Conservation (phyloP, 768 basidiomycete genomes). For the Botryobasidium botryosum region DNA sequence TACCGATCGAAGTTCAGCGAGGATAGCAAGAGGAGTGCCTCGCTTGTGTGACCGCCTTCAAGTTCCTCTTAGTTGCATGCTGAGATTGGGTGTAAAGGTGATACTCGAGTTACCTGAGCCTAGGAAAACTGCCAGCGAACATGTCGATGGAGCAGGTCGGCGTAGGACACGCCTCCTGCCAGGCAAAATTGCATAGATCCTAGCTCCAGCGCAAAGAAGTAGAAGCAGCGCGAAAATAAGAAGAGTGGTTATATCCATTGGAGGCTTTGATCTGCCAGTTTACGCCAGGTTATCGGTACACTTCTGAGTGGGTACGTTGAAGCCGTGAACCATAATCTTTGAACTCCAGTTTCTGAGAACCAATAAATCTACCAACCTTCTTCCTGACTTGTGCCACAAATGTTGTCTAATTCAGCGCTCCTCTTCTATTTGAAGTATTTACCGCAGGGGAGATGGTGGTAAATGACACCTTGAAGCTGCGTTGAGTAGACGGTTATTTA, state of each 20-base stretch:
- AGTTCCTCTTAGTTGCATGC: background rate
- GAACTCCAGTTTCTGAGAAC: too few relatives aligned
- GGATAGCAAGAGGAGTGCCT: conserved; percentile 58
- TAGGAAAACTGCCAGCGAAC: conserved; percentile 65
- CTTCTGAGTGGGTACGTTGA: too few relatives aligned
- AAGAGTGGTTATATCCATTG: background rate
- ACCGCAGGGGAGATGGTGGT: too few relatives aligned
- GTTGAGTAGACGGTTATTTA: too few relatives aligned
- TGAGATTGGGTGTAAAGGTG: conserved; percentile 7
- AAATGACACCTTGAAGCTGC: too few relatives aligned
- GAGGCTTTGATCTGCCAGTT: too few relatives aligned
- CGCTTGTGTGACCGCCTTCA: conserved; percentile 85
- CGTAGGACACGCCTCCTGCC: background rate
- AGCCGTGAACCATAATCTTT: too few relatives aligned
- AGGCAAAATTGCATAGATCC: conserved; percentile 6
- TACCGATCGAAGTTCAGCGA: conserved; percentile 62
- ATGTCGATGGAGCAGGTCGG: conserved; percentile 16
- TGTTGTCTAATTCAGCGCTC: too few relatives aligned
- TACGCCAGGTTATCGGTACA: too few relatives aligned
- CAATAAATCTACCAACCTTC: too few relatives aligned
- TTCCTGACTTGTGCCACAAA: too few relatives aligned
- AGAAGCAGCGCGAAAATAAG: conserved; percentile 1
- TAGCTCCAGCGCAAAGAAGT: background rate
- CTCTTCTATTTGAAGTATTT: too few relatives aligned
- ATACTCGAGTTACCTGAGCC: conserved; percentile 57